Percentiles rank a stretch among this genome's conserved stretches.
Evolutionary conservation across 768 basidiomycete species (phyloP).

Genomic region (Tephrocybe sp.): DNA sequence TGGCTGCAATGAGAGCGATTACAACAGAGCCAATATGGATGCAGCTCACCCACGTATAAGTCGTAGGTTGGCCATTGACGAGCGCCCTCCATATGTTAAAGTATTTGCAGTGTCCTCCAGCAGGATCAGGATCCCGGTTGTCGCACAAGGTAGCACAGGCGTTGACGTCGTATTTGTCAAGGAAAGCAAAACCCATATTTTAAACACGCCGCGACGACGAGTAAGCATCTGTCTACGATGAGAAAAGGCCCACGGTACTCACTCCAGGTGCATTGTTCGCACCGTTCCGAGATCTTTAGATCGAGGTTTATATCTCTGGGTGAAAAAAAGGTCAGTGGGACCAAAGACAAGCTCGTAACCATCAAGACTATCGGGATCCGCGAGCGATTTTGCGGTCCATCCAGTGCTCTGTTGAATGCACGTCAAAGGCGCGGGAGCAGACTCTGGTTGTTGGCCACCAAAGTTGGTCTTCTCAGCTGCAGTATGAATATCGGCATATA

Average conservation of each 20-base stretch:
- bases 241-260: background rate
- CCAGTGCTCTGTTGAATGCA: slow-evolving; percentile 45
- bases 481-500: slow-evolving; percentile 39
- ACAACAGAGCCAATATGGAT: background rate
- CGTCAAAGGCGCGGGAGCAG: slow-evolving; percentile 32
- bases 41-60: slow-evolving; percentile 41
- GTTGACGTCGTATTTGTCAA: slow-evolving; percentile 42
- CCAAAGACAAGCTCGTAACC: slow-evolving; percentile 46
- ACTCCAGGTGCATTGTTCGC: slow-evolving; percentile 40
- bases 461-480: slow-evolving; percentile 41
- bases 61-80: slow-evolving; percentile 37
- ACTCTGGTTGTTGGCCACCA: slow-evolving; percentile 38
- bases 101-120: slow-evolving; percentile 42
- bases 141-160: slow-evolving; percentile 42
- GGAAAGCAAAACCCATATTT: slow-evolving; percentile 49
- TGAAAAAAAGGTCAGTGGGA: too few species aligned
- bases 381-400: slow-evolving; percentile 33
- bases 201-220: slow-evolving; percentile 10
- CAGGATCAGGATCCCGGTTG: slow-evolving; percentile 35
- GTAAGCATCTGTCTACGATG: background rate
- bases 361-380: slow-evolving; percentile 35
- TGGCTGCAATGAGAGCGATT: background rate
- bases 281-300: too few species aligned
- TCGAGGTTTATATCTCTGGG: too few species aligned
- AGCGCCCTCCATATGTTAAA: slow-evolving; percentile 52